Evolutionary conservation across 306 rosid species (phyloP), one percentile per base, ranked within the genome.

Genomic region (Medicago lupulina): DNA sequence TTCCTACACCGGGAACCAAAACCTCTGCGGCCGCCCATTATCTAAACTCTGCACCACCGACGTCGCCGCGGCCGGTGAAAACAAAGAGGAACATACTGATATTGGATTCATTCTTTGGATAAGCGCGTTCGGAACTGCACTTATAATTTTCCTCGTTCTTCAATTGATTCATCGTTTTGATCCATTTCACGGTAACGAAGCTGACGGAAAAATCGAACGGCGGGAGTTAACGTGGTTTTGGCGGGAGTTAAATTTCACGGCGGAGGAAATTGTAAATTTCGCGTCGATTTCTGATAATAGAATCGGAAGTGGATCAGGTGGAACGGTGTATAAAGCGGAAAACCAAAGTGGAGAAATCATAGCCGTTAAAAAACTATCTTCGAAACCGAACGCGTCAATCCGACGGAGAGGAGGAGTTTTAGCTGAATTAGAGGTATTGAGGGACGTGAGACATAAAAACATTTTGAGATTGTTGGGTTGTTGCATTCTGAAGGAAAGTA

Each of bases 331-430:
- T 41, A 86, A 84, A 1, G 97, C 95, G 0, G 97, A 92, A 40
- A 90, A 92, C 97, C 91, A 97, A 83, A 88, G 97, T 84, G 97
- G 99, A 57, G 99, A 95, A 78, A 88, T 88, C 87, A 84, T 95
- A 82, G 97, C 99, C 4, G 89, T 95, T 25, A 95, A 95, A 80
- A 90, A 95, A 44, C 78, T 95, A 0, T 89, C 97, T 92, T 96
- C 96, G 0, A 90, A 86, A 9, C 93, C 89, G 2, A 95, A 95
- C 59, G 96, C 80, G 54, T 53, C 4, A 77, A 36, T 90, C 82
- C 17, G 91, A 84, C 87, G 97, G 88, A 61, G 89, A 72, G 85
- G 92, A 88, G 99, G 97, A 59, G 96, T 90, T 19, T 43, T 92
- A 77, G 99, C 99, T 0, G 99, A 95, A 60, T 97, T 95, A 71